A percentile compares a stretch with the other conserved stretches of the same genome.
phyloP scores from a whole-genome alignment of 805 yeast species.

The Barnettozyma californica region DNA sequence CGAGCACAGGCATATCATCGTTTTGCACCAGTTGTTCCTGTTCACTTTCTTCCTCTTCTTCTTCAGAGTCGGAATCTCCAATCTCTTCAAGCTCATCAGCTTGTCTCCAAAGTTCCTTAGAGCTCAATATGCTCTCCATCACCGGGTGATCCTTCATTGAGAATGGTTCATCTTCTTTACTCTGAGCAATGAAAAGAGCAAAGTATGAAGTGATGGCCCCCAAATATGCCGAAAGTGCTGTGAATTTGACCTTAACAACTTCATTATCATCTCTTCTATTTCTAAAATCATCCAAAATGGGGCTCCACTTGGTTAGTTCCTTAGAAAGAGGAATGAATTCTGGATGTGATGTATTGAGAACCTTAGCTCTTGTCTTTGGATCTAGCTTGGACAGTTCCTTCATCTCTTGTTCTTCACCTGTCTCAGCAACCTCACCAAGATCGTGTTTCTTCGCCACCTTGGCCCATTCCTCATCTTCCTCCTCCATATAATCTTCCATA shows the following conservation, averaged over 20 bases:
- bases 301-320: slow-evolving; percentile 46
- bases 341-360: slow-evolving; percentile 65
- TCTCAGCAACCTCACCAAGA: slow-evolving; percentile 27
- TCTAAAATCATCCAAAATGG: slow-evolving; percentile 35
- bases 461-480: slow-evolving; percentile 75
- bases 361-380: slow-evolving; percentile 43
- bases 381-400: slow-evolving; percentile 48
- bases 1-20: background rate
- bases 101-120: slow-evolving; percentile 87
- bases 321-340: slow-evolving; percentile 74
- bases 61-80: slow-evolving; percentile 11
- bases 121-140: slow-evolving; percentile 78
- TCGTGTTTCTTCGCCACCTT: slow-evolving; percentile 48
- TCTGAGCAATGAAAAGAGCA: slow-evolving; percentile 59
- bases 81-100: slow-evolving; percentile 48
- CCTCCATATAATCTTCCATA: slow-evolving; percentile 72
- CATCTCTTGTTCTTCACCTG: slow-evolving; percentile 25
- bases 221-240: slow-evolving; percentile 73
- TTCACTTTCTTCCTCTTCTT: background rate
- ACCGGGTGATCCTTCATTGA: slow-evolving; percentile 82
- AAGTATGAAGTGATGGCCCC: slow-evolving; percentile 77
- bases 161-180: slow-evolving; percentile 49
- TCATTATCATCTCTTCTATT: slow-evolving; percentile 28
- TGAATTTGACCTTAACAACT: slow-evolving; percentile 44
- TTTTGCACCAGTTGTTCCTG: background rate